These are phyloP conservation scores for Pseudogymnoascus sp. DNA, from an alignment of 2,329 filamentous ascomycete species.

Conservation along the genomic window DNA sequence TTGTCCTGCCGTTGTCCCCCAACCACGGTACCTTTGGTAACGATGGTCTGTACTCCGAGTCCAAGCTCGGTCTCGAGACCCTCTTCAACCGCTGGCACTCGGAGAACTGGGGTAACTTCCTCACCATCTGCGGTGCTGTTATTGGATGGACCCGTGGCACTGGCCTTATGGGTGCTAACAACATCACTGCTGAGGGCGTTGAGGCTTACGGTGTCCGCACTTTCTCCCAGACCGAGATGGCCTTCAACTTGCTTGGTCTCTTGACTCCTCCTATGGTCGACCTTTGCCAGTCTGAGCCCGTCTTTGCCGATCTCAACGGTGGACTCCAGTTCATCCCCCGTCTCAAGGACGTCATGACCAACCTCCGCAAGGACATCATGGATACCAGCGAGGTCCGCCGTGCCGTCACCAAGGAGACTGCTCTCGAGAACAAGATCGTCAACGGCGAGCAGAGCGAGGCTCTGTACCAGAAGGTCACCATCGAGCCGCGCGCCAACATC, in stretches of 20 bases:
- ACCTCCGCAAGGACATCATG: conserved; percentile 86
- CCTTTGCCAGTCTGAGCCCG: conserved; percentile 88
- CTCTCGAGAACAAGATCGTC: conserved; percentile 94
- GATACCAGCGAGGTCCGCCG: conserved; percentile 89
- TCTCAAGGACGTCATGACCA: conserved; percentile 88
- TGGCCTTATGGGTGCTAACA: conserved; percentile 95
- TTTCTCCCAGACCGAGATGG: conserved; percentile 99
- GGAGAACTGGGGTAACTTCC: conserved; percentile 93
- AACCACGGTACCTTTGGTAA: conserved; percentile 98
- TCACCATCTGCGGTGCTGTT: conserved; percentile 95
- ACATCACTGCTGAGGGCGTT: conserved; percentile 92
- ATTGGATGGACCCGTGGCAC: conserved; percentile 99
- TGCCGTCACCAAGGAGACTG: conserved; percentile 90
- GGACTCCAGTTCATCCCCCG: conserved; percentile 96
- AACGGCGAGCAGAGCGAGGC: conserved; percentile 89
- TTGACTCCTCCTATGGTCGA: conserved; percentile 94
- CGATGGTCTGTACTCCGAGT: conserved; percentile 96
- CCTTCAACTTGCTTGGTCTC: conserved; percentile 92
- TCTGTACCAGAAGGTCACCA: conserved; percentile 87
- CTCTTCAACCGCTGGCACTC: conserved; percentile 98
- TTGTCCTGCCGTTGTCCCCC: conserved; percentile 89
- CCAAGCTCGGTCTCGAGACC: conserved; percentile 92
- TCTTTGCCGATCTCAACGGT: conserved; percentile 95
- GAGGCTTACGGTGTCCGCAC: conserved; percentile 95
- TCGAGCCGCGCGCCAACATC: conserved; percentile 93